A percentile compares a stretch with the other conserved stretches of the same genome.
phyloP scores from a whole-genome alignment of 2,329 filamentous ascomycete species.

The Aspergillus spinulosporus region DNA sequence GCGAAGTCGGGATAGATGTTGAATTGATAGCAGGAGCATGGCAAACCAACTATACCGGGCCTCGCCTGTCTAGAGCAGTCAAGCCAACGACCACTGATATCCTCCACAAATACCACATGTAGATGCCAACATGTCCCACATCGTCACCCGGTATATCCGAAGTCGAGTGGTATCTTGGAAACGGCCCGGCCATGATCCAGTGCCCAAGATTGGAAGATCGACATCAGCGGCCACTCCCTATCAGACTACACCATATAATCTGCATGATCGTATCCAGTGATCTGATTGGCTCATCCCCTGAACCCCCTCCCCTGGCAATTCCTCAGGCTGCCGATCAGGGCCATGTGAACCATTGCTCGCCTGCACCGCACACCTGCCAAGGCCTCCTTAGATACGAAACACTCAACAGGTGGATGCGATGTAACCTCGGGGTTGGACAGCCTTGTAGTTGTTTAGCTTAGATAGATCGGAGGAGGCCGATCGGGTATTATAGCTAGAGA shows the following conservation, averaged over 20 bases:
- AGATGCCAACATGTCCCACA: not conserved
- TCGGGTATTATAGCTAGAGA: not conserved
- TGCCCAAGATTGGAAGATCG: not conserved
- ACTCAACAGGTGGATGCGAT: not conserved
- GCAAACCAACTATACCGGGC: not conserved
- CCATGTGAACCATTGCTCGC: not conserved
- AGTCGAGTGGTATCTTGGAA: not conserved
- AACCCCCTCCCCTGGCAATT: not conserved
- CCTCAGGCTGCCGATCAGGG: constrained; percentile 2
- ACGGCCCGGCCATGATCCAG: not conserved
- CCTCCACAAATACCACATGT: not conserved
- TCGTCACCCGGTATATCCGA: not conserved
- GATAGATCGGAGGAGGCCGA: not conserved
- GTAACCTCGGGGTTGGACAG: constrained; percentile 5
- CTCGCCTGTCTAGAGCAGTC: not conserved
- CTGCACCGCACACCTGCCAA: constrained; percentile 1
- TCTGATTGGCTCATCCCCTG: not conserved
- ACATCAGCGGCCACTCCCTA: not conserved
- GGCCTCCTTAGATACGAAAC: not conserved
- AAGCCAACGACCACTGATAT: not conserved
- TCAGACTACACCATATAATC: not conserved
- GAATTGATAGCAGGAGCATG: not conserved
- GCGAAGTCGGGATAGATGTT: not conserved
- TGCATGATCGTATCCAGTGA: not conserved
- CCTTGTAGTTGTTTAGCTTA: not conserved